Conservation (phyloP, 495 filamentous ascomycete genomes). For the Xylaria cubensis region DNA sequence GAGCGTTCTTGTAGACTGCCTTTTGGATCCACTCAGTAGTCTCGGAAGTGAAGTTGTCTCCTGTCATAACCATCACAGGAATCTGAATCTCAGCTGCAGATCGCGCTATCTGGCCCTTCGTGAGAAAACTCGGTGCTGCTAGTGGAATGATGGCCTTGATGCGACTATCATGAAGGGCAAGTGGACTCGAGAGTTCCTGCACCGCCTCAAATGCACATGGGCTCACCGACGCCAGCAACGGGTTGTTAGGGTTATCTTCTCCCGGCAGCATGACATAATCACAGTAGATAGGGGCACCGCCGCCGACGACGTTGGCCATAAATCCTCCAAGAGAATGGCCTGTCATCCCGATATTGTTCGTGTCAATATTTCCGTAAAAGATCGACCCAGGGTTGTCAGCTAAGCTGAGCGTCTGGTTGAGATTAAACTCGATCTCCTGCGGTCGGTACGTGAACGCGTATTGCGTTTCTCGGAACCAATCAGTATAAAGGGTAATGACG, state of each 20-base stretch:
- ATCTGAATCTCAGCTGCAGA: neutral
- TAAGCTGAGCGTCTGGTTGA: neutral
- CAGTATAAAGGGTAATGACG: constrained; percentile 23
- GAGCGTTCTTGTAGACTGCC: neutral
- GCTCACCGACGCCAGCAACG: neutral
- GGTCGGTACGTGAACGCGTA: constrained; percentile 25
- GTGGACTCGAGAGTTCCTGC: neutral
- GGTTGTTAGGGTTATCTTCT: neutral
- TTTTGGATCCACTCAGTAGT: neutral
- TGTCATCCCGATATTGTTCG: neutral
- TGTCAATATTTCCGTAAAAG: neutral
- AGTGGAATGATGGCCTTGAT: neutral
- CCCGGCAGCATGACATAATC: neutral
- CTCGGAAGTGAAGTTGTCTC: neutral
- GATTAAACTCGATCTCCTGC: constrained; percentile 12
- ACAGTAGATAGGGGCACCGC: neutral
- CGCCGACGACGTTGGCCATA: neutral
- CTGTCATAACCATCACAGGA: neutral
- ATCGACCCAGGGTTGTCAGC: neutral
- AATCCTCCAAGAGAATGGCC: neutral
- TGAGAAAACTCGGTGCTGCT: neutral
- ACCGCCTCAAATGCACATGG: neutral
- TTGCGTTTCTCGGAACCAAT: constrained; percentile 27
- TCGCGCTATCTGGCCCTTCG: neutral
- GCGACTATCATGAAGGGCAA: neutral